Percentiles rank a stretch among this genome's conserved stretches.
Evolutionary conservation across 257 asterid genomes (phyloP).

Genomic region (Primulina eburnea): DNA sequence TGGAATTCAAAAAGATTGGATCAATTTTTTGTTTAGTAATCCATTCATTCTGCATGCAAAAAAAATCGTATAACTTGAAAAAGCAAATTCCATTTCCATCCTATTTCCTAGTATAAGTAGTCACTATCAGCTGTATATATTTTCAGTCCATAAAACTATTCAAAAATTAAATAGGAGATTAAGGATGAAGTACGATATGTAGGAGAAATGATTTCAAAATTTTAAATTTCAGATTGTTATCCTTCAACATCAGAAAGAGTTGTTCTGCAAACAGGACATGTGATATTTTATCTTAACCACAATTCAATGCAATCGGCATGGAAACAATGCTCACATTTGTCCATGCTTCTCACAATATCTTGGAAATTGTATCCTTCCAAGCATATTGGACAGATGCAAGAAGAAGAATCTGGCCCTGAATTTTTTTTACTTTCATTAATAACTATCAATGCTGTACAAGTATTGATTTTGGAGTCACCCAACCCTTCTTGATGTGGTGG

Average conservation of each 20-base stretch:
- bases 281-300: slow-evolving; percentile 24
- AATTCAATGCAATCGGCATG: slow-evolving; percentile 30
- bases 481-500: slow-evolving; percentile 10
- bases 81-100: neutral
- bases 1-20: neutral
- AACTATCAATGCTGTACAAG: slow-evolving; percentile 17
- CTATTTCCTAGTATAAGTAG: neutral
- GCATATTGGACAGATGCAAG: slow-evolving; percentile 26
- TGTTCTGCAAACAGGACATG: slow-evolving; percentile 36
- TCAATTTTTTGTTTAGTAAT: neutral
- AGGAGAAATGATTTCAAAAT: too few species aligned
- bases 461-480: slow-evolving; percentile 13
- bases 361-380: slow-evolving; percentile 14
- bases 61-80: neutral
- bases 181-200: too few species aligned
- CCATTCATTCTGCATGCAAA: neutral
- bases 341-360: slow-evolving; percentile 26
- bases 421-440: slow-evolving; percentile 22
- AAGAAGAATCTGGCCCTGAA: slow-evolving; percentile 15
- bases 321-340: slow-evolving; percentile 29
- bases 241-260: neutral
- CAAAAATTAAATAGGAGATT: too few species aligned
- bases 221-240: neutral
- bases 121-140: neutral
- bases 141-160: neutral